Percentiles rank a stretch among this genome's conserved stretches.
Conservation (phyloP, 2,329 filamentous ascomycete genomes). For the Pseudogymnoascus sp. region DNA sequence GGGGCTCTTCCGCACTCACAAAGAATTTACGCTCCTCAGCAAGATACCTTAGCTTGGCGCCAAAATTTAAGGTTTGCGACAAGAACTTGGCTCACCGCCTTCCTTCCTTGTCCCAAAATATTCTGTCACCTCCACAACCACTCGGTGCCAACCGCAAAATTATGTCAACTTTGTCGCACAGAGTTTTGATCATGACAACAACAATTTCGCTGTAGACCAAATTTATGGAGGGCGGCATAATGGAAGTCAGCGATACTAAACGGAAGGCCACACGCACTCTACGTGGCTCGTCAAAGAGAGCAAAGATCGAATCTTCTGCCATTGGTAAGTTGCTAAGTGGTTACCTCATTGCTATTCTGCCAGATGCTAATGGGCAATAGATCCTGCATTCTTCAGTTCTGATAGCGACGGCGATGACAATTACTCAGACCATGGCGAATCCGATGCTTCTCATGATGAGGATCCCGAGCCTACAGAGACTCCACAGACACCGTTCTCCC, state of each 20-base stretch:
- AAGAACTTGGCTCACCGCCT: slow-evolving; percentile 15
- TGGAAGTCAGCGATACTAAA: slow-evolving; percentile 22
- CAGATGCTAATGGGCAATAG: not conserved
- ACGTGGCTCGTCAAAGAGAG: slow-evolving; percentile 20
- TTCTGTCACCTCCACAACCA: slow-evolving; percentile 10
- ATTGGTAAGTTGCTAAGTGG: slow-evolving; percentile 1
- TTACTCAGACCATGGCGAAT: slow-evolving; percentile 29
- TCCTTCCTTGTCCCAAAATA: not conserved
- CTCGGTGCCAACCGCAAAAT: slow-evolving; percentile 6
- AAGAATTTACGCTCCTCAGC: slow-evolving; percentile 19
- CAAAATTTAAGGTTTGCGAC: slow-evolving; percentile 25
- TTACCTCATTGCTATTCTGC: slow-evolving; percentile 3
- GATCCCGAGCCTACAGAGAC: slow-evolving; percentile 33
- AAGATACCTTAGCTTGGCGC: slow-evolving; percentile 3
- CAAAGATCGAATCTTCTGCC: slow-evolving; percentile 16
- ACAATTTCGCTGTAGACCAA: not conserved
- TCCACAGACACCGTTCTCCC: slow-evolving; percentile 44
- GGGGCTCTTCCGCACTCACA: slow-evolving; percentile 10
- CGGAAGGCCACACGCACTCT: slow-evolving; percentile 17
- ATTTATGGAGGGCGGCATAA: slow-evolving; percentile 12
- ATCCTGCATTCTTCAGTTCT: slow-evolving; percentile 20
- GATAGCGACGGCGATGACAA: slow-evolving; percentile 38
- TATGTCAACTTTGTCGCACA: slow-evolving; percentile 5
- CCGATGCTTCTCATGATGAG: slow-evolving; percentile 26
- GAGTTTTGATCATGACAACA: slow-evolving; percentile 6